Evolutionary conservation across 2,329 filamentous ascomycete species (phyloP), one percentile per base, ranked within the genome.

Genomic region (Malbranchea cinnamomea): DNA sequence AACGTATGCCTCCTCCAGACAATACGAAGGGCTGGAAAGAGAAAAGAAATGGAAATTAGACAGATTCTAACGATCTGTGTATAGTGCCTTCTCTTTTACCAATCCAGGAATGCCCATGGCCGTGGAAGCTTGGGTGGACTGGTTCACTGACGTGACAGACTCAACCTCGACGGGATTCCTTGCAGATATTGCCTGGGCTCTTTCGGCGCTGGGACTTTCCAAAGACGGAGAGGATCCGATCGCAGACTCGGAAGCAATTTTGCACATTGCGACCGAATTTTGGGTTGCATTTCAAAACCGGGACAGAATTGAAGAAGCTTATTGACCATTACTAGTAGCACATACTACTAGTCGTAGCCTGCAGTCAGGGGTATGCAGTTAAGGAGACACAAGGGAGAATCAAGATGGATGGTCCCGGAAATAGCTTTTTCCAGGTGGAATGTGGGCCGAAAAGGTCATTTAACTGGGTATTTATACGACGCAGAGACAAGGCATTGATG

Each of bases 71-170:
- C 18, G 9, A 4, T 15, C 14, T 24, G 30, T 11, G 14, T 30
- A 27, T 23, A 41, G 39, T 17, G 34, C 33, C 16, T 38, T 40
- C 25, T 23, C 26, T 11, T 38, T 38, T 19, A 37, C 39, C 14
- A 33, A 25, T 14, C 37, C 37, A 20, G 27, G 28, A 4, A 20
- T 41, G 8, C 26, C 37, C 4, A 25, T 38, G 14, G 28, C 32
- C 10, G 32, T 25, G 5, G 35, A 41, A 28, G 35, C 35, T 10
- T 35, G 38, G 26, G 18, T 41, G 16, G 36, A 41, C 14, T 41
- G 37, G 35, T 25, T 40, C 13, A 41, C 39, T 3, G 37, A 40
- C 21, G 33, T 41, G 9, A 41, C 37, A 13, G 34, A 38, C 18
- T 23, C 32, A 9, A 34, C 25, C 3, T 33, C 37, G 4, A 36